Conservation (phyloP, 495 filamentous ascomycete species). For the Symbiotaphrina buchneri region DNA sequence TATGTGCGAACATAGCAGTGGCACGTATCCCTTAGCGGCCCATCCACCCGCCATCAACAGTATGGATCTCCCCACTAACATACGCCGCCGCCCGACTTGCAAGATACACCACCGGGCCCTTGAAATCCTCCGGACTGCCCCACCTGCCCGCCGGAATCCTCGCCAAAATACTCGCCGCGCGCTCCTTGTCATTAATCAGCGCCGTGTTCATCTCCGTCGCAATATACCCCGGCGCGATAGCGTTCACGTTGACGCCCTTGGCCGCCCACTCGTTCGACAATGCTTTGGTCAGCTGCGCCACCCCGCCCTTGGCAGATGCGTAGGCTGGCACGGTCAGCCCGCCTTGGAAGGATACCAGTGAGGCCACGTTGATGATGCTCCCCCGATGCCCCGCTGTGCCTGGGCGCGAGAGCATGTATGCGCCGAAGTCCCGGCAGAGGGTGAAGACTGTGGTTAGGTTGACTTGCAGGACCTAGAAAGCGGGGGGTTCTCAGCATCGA, state of each 20-base stretch:
- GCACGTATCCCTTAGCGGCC: no score
- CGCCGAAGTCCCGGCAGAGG: constrained; percentile 61
- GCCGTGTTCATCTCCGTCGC: constrained; percentile 85
- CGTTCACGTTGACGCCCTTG: constrained; percentile 23
- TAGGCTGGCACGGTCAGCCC: constrained; percentile 82
- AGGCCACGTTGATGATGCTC: constrained; percentile 69
- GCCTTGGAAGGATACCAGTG: constrained; percentile 72
- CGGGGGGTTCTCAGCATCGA: not conserved
- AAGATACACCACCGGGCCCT: constrained; percentile 60
- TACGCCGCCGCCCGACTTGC: constrained; percentile 57
- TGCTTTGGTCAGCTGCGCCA: constrained; percentile 75
- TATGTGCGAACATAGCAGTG: no score
- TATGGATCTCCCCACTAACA: constrained; percentile 58
- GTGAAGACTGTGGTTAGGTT: constrained; percentile 72
- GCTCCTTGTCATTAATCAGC: constrained; percentile 43
- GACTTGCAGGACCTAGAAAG: constrained; percentile 45
- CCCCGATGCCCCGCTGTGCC: constrained; percentile 36
- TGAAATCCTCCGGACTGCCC: constrained; percentile 77
- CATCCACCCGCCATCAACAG: constrained; percentile 92
- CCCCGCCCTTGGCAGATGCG: constrained; percentile 69
- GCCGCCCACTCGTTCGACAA: constrained; percentile 72
- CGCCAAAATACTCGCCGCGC: constrained; percentile 51
- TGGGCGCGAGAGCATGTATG: constrained; percentile 47
- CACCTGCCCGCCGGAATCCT: constrained; percentile 74
- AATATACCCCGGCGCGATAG: constrained; percentile 42